Evolutionary conservation across 305 asterid species (phyloP), one percentile per base, ranked within the genome.

Genomic region (Coffea humblotiana): DNA sequence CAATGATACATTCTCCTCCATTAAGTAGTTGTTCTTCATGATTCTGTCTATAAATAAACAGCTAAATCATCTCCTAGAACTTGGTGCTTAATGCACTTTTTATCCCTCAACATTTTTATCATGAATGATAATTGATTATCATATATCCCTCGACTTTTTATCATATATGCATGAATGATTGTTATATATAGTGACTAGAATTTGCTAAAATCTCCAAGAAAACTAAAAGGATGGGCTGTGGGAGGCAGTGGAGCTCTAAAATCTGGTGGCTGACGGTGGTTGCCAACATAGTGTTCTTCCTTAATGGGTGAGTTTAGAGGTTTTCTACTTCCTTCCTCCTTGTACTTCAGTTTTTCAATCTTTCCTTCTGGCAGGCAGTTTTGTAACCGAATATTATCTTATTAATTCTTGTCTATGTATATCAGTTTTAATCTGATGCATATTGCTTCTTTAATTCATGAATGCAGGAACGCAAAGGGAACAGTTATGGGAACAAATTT

Each of bases 221-320:
- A 3, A 54, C 23, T 54, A 54, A 16, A 2, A 54, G 8, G 3
- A 54, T 61, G 66, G 66, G n/a, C 37, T 12, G 6, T 45, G 72
- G 72, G 49, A 68, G 72, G 72, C 43, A 10, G 21, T 45, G 72
- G 49, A 35, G 72, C 72, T 49, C 0, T 11, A 43, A 37, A 35
- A 19, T 68, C 49, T 35, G 48, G 72, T 35, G 72, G 72, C 72
- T 68, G 72, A 68, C 27, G 72, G n/a, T 68, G 48, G 43, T 37
- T 43, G 72, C 72, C 45, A 19, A 68, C 4, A 5, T 68, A 21
- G 0, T 37, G 9, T 21, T 68, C 13, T 68, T 35, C 25, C 72
- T 35, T 16, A 25, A 68, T 15, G 72, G 72, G 72, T 68, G 72
- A 37, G 72, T 35, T 63, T 21, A 61, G 35, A 23, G 0, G 1